Base-by-base conservation (phyloP, 2,329 filamentous ascomycete species). In the Botrytis galanthina region DNA sequence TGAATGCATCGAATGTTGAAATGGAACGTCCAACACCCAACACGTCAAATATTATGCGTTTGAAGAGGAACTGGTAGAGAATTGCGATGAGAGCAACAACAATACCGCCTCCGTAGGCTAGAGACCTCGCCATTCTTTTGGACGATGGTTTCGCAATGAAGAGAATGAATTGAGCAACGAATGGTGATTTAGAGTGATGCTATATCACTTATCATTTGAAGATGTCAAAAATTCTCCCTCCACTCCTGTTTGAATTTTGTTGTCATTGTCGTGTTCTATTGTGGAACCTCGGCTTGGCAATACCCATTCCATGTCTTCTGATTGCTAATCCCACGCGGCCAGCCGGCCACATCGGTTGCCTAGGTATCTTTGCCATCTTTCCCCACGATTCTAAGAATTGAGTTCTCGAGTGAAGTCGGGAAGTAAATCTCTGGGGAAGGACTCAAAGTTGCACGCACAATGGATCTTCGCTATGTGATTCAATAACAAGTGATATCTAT, bases 11-110 rank as follows among this genome's bases (percentile, higher is more conserved):
- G 71, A 83, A 77, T 4, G 80, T 75, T 32, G 78, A 76, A 63
- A 83, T 69, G 32, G 75, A 72, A 18, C 81, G 81, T 4, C 79
- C 79, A 73, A 79, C 64, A 35, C 82, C 81, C 9, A 82, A 35
- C 12, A 77, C 75, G 39, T 78, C 73, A 73, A 81, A 81, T 26
- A 82, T 51, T 35, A 81, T 26, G 44, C 75, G 46, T 64, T 79
- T 80, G 72, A 80, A 76, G 22, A 80, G n/a, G 39, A 79, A 78
- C 75, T 82, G 80, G 73, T 81, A 82, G 16, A 81, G 42, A 26
- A 78, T 63, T n/a, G 77, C 76, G 37, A 78, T 67, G 57, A 80
- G 62, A 18, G 76, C 73, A 51, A 77, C 74, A 57, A 74, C 26
- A 18, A 75, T 59, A 12, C 77, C 74, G 14, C 70, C 71, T 16